Percentiles rank a stretch among this genome's conserved stretches.
Conservation (phyloP, 2,329 filamentous ascomycete genomes). For the Fusarium coffeatum region DNA sequence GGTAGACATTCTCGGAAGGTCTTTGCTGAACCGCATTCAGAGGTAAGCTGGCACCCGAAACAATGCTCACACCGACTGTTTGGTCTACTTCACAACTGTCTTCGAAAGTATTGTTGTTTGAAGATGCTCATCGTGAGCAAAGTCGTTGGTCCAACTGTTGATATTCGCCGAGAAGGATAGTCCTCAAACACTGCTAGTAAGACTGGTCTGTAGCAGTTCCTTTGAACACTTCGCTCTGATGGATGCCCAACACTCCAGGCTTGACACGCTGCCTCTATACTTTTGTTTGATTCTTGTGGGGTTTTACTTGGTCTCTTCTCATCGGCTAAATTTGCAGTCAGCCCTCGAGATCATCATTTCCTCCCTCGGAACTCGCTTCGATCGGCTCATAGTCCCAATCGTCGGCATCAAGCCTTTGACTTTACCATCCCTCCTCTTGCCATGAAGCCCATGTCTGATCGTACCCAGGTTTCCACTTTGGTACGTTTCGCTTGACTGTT, state of each 20-base stretch:
- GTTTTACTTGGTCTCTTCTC: neutral
- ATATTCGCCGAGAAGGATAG: neutral
- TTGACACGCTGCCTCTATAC: neutral
- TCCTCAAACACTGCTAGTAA: neutral
- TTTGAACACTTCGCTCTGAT: neutral
- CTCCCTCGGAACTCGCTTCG: neutral
- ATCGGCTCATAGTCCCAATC: neutral
- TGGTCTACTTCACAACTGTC: neutral
- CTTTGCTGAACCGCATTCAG: neutral
- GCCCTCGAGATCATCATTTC: neutral
- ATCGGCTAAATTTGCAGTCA: conserved; percentile 15
- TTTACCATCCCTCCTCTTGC: conserved; percentile 1
- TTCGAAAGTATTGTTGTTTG: neutral
- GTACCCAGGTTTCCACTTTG: conserved; percentile 33
- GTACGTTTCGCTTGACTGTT: conserved; percentile 37
- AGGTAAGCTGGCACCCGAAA: neutral
- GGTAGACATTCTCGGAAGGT: neutral
- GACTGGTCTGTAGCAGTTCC: neutral
- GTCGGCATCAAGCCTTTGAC: neutral
- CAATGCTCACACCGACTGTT: neutral
- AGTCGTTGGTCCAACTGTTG: neutral
- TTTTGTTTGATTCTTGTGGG: conserved; percentile 39
- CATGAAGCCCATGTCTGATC: conserved; percentile 25
- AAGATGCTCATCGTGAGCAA: neutral
- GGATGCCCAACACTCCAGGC: neutral